Conservation (phyloP, 1,139 yeast genomes). For the Blastobotrys petasosporus region DNA sequence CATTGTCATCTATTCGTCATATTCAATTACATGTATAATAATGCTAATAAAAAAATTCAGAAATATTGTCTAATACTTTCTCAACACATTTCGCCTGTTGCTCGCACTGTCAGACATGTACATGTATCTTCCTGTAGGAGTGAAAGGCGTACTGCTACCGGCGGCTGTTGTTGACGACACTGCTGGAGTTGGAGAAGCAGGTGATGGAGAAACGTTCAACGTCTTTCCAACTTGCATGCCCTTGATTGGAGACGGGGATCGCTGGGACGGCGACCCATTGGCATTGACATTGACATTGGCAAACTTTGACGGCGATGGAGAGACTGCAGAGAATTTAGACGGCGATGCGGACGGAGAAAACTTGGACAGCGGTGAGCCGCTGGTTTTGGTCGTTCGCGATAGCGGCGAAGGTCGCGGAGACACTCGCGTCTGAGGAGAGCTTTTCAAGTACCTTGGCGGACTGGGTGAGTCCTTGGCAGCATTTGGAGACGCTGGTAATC, state of each 20-base stretch:
- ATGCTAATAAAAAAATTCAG: neutral
- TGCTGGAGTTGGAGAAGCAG: neutral
- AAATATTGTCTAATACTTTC: neutral
- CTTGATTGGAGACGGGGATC: too few species aligned
- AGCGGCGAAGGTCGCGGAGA: conserved; percentile 27
- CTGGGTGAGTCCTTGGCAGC: conserved; percentile 21
- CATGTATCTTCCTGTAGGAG: conserved; percentile 18
- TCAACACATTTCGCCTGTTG: conserved; percentile 8
- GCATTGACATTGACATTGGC: too few species aligned
- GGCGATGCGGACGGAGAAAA: conserved; percentile 10
- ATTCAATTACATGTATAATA: neutral
- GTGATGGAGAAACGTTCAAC: neutral
- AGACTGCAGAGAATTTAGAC: neutral
- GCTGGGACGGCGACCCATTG: too few species aligned
- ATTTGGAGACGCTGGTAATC: conserved; percentile 33
- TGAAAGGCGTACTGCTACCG: conserved; percentile 11
- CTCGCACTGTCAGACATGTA: conserved; percentile 16
- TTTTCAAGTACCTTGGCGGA: conserved; percentile 29
- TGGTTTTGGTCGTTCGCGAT: conserved; percentile 18
- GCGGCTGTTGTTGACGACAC: neutral
- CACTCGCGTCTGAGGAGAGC: conserved; percentile 25
- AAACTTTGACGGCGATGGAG: conserved; percentile 1
- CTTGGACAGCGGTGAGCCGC: conserved; percentile 16
- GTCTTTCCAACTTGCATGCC: too few species aligned
- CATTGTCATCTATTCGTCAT: neutral